Percentiles rank a stretch among this genome's conserved stretches.
These are phyloP conservation scores for Lichtheimia corymbifera DNA, from an alignment of 371 early-diverging fungal genomes.

Conservation along the genomic window DNA sequence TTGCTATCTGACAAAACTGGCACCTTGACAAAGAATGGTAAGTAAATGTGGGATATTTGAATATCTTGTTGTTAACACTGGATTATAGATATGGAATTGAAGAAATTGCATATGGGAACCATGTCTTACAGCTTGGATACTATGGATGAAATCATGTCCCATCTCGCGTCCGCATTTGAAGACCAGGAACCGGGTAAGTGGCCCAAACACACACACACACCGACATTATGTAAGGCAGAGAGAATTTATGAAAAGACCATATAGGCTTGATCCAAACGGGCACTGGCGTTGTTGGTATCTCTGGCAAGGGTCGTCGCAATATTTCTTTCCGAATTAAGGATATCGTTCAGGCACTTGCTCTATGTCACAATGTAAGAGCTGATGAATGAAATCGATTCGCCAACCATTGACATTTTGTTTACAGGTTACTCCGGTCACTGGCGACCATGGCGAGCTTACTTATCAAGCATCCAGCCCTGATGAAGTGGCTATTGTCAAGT, in stretches of 20 bases:
- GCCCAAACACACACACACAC: not conserved
- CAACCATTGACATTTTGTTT: constrained; percentile 13
- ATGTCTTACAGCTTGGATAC: constrained; percentile 92
- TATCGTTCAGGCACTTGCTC: constrained; percentile 82
- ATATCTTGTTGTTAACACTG: not conserved
- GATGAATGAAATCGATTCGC: not conserved
- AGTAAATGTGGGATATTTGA: not conserved
- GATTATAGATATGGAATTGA: constrained; percentile 92
- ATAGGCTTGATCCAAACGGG: constrained; percentile 18
- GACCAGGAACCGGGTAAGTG: constrained; percentile 23
- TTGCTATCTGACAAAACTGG: constrained; percentile 99
- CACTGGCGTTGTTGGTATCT: constrained; percentile 22
- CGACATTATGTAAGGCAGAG: not conserved
- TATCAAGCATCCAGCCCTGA: constrained; percentile 99
- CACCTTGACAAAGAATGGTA: constrained; percentile 98
- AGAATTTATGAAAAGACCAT: not conserved
- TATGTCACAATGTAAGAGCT: constrained; percentile 90
- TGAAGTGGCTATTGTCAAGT: constrained; percentile 98
- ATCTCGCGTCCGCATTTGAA: constrained; percentile 62
- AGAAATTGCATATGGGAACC: constrained; percentile 96
- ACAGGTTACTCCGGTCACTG: constrained; percentile 57
- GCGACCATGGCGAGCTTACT: constrained; percentile 52
- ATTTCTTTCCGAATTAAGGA: constrained; percentile 78
- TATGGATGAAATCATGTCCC: constrained; percentile 82
- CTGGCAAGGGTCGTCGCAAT: constrained; percentile 66